Conservation (phyloP, 2,329 filamentous ascomycete genomes). For the Colletotrichum liaoningense region DNA sequence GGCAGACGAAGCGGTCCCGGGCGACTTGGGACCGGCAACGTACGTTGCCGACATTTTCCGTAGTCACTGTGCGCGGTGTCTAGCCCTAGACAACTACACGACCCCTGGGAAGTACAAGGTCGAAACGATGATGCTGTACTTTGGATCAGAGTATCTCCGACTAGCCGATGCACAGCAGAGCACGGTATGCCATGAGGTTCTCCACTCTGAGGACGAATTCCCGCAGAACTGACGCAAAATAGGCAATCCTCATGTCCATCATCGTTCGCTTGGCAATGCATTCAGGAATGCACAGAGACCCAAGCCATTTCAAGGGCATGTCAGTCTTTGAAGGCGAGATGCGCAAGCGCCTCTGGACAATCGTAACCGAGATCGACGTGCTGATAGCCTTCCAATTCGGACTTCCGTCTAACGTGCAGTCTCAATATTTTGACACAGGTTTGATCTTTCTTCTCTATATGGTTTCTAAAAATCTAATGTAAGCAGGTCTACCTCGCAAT, state of each 20-base stretch:
- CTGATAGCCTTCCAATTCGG: constrained; percentile 57
- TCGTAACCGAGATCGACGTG: constrained; percentile 53
- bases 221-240: neutral
- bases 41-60: constrained; percentile 40
- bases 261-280: constrained; percentile 49
- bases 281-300: constrained; percentile 58
- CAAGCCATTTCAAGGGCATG: constrained; percentile 52
- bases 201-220: neutral
- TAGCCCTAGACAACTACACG: constrained; percentile 45
- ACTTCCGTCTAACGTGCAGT: constrained; percentile 54
- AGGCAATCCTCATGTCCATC: constrained; percentile 46
- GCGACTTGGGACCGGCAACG: constrained; percentile 39
- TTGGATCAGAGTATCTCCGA: constrained; percentile 9
- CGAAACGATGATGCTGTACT: constrained; percentile 13
- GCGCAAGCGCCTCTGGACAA: constrained; percentile 55
- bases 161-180: constrained; percentile 11
- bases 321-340: constrained; percentile 56
- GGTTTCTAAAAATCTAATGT: neutral
- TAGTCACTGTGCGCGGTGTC: constrained; percentile 41
- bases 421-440: constrained; percentile 52
- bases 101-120: constrained; percentile 39
- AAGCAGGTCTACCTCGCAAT: constrained; percentile 51
- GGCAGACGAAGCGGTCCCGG: constrained; percentile 41
- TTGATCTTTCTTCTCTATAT: neutral
- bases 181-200: neutral